A percentile compares a stretch with the other conserved stretches of the same genome.
Evolutionary conservation across 257 asterid genomes (phyloP).

Genomic region (Solanum pennellii): DNA sequence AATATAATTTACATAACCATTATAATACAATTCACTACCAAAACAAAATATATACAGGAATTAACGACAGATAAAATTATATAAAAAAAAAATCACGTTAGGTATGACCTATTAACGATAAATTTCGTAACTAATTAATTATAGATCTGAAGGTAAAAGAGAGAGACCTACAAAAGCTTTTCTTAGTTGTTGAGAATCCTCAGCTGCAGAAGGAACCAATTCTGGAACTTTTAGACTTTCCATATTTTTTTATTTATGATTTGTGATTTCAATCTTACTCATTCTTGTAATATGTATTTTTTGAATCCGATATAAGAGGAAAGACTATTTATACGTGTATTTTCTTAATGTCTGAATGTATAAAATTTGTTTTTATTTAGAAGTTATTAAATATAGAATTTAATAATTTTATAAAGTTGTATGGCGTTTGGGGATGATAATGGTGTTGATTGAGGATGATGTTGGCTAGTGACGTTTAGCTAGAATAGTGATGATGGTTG

Average conservation of each 20-base stretch:
- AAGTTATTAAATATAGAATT: neutral
- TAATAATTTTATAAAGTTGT: neutral
- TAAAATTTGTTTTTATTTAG: neutral
- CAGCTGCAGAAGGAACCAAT: conserved; percentile 55
- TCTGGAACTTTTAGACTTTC: conserved; percentile 60
- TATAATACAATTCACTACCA: neutral
- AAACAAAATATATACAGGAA: neutral
- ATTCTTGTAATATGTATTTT: neutral
- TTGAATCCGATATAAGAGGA: neutral
- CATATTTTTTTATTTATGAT: conserved; percentile 15
- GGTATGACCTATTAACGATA: neutral
- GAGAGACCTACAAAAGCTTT: conserved; percentile 66
- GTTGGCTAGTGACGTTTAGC: neutral
- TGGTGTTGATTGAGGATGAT: neutral
- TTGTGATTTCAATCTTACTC: neutral
- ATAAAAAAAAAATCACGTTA: neutral
- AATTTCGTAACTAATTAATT: neutral
- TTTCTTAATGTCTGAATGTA: neutral
- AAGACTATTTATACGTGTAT: neutral
- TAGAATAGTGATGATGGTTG: neutral
- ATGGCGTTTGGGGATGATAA: neutral
- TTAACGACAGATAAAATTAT: neutral
- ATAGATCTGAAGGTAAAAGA: neutral
- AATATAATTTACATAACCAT: neutral
- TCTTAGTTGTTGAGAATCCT: conserved; percentile 56